Conservation (phyloP, 1,284 basidiomycete species). For the Ceratorhiza oryzae-sativae region DNA sequence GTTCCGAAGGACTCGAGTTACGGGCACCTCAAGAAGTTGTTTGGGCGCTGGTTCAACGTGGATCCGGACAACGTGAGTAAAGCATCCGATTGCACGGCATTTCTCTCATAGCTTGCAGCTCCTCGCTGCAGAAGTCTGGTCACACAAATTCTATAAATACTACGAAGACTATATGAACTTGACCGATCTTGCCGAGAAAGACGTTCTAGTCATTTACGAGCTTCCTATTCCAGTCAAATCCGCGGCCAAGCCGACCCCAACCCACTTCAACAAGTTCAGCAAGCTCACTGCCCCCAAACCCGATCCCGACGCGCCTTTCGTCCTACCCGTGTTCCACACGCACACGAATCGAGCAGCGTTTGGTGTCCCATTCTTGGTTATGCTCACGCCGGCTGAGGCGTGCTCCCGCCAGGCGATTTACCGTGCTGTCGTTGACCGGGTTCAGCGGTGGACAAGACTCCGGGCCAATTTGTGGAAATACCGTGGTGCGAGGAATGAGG, state of each 20-base stretch:
- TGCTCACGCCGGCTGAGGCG: constrained; percentile 70
- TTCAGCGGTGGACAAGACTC: constrained; percentile 70
- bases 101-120: not conserved
- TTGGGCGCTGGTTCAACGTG: constrained; percentile 76
- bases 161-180: constrained; percentile 71
- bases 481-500: constrained; percentile 45
- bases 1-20: constrained; percentile 79
- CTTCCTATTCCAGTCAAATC: constrained; percentile 62
- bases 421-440: constrained; percentile 69
- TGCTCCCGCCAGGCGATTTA: constrained; percentile 66
- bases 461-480: constrained; percentile 69
- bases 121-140: constrained; percentile 68
- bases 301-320: constrained; percentile 33
- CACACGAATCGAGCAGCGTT: constrained; percentile 54
- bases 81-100: not conserved
- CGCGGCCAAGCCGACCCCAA: constrained; percentile 54
- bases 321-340: constrained; percentile 40
- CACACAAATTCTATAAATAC: constrained; percentile 77
- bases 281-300: not conserved
- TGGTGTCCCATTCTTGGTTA: constrained; percentile 79
- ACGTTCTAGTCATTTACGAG: constrained; percentile 78
- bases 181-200: constrained; percentile 69
- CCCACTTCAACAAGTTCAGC: not conserved
- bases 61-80: constrained; percentile 69
- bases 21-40: constrained; percentile 74